Conservation (phyloP, 1,139 yeast genomes). For the Taphrina flavorubra region DNA sequence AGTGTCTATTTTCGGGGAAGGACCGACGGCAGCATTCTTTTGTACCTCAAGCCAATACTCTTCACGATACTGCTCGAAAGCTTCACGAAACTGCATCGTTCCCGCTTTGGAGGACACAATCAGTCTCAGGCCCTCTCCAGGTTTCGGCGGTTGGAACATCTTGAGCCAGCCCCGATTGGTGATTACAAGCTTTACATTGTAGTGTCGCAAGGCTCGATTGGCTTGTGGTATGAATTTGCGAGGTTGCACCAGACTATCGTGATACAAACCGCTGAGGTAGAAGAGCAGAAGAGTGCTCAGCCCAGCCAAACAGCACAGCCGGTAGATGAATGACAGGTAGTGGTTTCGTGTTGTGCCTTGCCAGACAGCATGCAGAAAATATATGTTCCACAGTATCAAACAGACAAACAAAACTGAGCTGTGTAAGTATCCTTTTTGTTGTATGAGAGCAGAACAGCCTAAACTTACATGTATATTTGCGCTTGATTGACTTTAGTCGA, state of each 20-base stretch:
- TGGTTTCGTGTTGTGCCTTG: conserved; percentile 21
- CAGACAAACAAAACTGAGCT: conserved; percentile 35
- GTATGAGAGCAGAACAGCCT: not conserved
- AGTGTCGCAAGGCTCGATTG: conserved; percentile 38
- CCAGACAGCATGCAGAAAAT: conserved; percentile 26
- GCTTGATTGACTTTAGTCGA: conserved; percentile 24
- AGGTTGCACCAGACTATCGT: conserved; percentile 37
- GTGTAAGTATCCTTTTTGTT: not conserved
- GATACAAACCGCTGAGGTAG: conserved; percentile 40
- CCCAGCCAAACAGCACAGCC: conserved; percentile 39
- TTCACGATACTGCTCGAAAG: conserved; percentile 33
- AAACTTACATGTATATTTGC: conserved; percentile 29
- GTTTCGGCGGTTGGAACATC: not conserved
- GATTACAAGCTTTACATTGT: conserved; percentile 39
- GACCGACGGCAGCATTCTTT: conserved; percentile 4
- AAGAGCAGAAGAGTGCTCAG: conserved; percentile 38
- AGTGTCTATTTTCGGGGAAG: not conserved
- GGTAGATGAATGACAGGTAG: conserved; percentile 37
- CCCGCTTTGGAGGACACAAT: conserved; percentile 35
- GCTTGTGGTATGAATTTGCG: conserved; percentile 42
- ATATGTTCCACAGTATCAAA: conserved; percentile 35
- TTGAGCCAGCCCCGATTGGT: conserved; percentile 35
- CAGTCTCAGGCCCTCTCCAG: conserved; percentile 31
- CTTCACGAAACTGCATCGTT: conserved; percentile 27
- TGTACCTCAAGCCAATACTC: conserved; percentile 35